Percentiles rank a stretch among this genome's conserved stretches.
These are phyloP conservation scores for Pulveroboletus sp. DNA, from an alignment of 768 basidiomycete genomes.

Conservation along the genomic window DNA sequence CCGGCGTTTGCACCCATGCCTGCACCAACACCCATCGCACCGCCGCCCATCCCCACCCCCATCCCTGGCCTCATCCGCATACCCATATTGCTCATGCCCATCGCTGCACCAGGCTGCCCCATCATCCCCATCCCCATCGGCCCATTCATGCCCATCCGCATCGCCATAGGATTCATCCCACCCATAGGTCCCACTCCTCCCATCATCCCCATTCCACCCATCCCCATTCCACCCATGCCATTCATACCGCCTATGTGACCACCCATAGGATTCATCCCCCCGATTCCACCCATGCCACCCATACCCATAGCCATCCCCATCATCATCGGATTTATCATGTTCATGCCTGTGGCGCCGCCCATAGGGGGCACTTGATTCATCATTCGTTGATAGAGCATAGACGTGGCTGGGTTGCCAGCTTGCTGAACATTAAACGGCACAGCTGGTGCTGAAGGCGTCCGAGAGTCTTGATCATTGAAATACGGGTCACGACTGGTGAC, in stretches of 20 bases:
- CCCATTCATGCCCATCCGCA: conserved; percentile 31
- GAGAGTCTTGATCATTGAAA: conserved; percentile 35
- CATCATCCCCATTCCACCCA: conserved; percentile 37
- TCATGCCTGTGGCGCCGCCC: conserved; percentile 42
- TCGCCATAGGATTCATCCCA: conserved; percentile 32
- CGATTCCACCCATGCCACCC: conserved; percentile 38
- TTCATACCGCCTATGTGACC: conserved; percentile 20
- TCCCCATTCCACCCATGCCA: conserved; percentile 18
- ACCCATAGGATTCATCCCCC: conserved; percentile 27
- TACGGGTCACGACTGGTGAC: conserved; percentile 22
- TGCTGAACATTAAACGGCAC: conserved; percentile 34
- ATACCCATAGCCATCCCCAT: conserved; percentile 48
- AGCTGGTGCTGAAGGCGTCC: conserved; percentile 29
- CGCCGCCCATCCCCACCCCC: conserved; percentile 39
- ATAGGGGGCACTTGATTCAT: conserved; percentile 41
- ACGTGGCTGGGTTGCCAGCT: conserved; percentile 31
- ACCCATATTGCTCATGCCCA: conserved; percentile 30
- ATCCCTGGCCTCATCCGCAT: conserved; percentile 35
- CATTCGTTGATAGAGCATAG: conserved; percentile 34
- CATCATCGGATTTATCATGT: conserved; percentile 47
- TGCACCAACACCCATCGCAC: conserved; percentile 32
- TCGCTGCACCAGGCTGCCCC: conserved; percentile 13
- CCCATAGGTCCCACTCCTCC: conserved; percentile 25
- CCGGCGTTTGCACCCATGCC: conserved; percentile 31
- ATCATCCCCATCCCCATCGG: conserved; percentile 40